Conservation (phyloP, 1,284 basidiomycete species). For the Jaminaea rosea region DNA sequence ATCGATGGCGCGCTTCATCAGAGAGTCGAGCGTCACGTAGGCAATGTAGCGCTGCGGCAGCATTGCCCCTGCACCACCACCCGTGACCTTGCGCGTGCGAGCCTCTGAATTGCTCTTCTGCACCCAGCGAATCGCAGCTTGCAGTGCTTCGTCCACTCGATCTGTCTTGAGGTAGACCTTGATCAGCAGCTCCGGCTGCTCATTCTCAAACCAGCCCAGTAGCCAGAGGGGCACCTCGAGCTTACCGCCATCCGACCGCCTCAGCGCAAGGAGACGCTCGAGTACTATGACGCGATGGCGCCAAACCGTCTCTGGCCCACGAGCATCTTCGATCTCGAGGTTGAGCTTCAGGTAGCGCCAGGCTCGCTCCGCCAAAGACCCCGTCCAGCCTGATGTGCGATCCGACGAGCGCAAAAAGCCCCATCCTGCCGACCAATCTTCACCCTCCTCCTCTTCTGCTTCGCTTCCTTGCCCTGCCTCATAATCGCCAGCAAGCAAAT, state of each 20-base stretch:
- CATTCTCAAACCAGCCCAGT: slow-evolving; percentile 51
- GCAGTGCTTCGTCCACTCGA: slow-evolving; percentile 66
- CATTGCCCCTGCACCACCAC: neutral
- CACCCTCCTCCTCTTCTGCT: slow-evolving; percentile 8
- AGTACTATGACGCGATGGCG: slow-evolving; percentile 59
- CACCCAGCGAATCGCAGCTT: slow-evolving; percentile 62
- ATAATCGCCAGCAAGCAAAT: neutral
- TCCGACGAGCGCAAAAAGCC: slow-evolving; percentile 28
- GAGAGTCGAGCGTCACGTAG: slow-evolving; percentile 2
- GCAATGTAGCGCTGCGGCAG: neutral
- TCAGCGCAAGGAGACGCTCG: slow-evolving; percentile 64
- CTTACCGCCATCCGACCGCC: slow-evolving; percentile 60
- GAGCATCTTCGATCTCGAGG: slow-evolving; percentile 68
- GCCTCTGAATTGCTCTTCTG: slow-evolving; percentile 49
- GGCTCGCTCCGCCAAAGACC: slow-evolving; percentile 67
- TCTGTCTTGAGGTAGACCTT: slow-evolving; percentile 67
- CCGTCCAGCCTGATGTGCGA: slow-evolving; percentile 62
- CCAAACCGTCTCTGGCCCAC: no score
- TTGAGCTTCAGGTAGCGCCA: slow-evolving; percentile 78
- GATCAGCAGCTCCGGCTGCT: slow-evolving; percentile 70
- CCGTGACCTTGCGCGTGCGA: neutral
- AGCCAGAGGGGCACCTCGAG: slow-evolving; percentile 30
- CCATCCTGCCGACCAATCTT: neutral
- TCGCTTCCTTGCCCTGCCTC: slow-evolving; percentile 1
- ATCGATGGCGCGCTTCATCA: slow-evolving; percentile 1